These are phyloP conservation scores for Echeveria elegans DNA, from an alignment of 164 flowering plant genomes.

Conservation along the genomic window DNA sequence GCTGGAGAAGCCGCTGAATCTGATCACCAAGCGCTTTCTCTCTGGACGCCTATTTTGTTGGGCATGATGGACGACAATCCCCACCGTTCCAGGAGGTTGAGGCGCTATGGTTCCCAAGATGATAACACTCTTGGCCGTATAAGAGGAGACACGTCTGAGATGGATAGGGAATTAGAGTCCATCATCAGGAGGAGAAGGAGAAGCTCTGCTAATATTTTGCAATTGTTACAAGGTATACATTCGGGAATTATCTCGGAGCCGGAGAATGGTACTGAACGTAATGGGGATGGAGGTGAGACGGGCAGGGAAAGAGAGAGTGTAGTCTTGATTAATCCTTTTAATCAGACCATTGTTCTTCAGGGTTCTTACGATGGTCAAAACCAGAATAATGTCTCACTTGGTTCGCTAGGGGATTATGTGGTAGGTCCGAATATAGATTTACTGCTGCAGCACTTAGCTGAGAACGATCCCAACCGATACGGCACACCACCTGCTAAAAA, in stretches of 20 bases:
- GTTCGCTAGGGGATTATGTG: slow-evolving; percentile 65
- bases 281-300: slow-evolving; percentile 8
- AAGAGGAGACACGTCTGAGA: slow-evolving; percentile 29
- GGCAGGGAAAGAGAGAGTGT: slow-evolving; percentile 33
- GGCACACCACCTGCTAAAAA: slow-evolving; percentile 88
- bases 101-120: slow-evolving; percentile 24
- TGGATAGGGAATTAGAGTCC: slow-evolving; percentile 35
- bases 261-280: slow-evolving; percentile 21
- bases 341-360: slow-evolving; percentile 42
- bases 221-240: slow-evolving; percentile 46
- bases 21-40: slow-evolving; percentile 57
- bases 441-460: slow-evolving; percentile 77
- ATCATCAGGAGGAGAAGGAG: slow-evolving; percentile 50
- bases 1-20: slow-evolving; percentile 25
- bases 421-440: slow-evolving; percentile 68
- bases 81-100: slow-evolving; percentile 28
- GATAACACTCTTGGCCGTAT: slow-evolving; percentile 20
- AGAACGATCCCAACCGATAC: slow-evolving; percentile 77
- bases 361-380: slow-evolving; percentile 28
- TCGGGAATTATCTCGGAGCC: slow-evolving; percentile 38
- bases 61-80: slow-evolving; percentile 60
- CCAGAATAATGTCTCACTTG: slow-evolving; percentile 22
- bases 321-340: slow-evolving; percentile 47
- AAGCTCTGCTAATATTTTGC: slow-evolving; percentile 53
- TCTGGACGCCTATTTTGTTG: slow-evolving; percentile 76